Evolutionary conservation across 257 asterid genomes (phyloP).

Genomic region (Solanum corneliomulleri): DNA sequence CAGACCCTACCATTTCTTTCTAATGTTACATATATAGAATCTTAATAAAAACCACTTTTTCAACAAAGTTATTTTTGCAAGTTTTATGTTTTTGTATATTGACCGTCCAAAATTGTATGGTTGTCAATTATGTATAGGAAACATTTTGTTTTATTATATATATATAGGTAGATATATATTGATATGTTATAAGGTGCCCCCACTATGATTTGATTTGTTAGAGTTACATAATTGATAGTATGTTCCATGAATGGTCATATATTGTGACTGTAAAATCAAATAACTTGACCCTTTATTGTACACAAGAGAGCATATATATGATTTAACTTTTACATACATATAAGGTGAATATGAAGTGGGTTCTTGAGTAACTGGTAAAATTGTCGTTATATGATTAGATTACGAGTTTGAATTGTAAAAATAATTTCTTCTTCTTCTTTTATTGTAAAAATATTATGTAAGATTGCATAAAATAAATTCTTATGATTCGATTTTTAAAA

Average conservation of each 20-base stretch:
- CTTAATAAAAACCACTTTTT: background rate
- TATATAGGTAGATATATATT: constrained; percentile 11
- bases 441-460: background rate
- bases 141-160: background rate
- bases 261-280: constrained; percentile 4
- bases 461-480: background rate
- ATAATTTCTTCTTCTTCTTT: background rate
- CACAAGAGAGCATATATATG: background rate
- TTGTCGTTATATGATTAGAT: background rate
- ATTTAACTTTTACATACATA: background rate
- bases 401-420: background rate
- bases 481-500: too few species aligned
- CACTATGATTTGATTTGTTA: constrained; percentile 17
- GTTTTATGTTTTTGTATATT: background rate
- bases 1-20: background rate
- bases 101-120: constrained; percentile 10
- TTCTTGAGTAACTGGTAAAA: background rate
- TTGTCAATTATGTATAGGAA: constrained; percentile 1
- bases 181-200: constrained; percentile 5
- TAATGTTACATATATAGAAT: background rate
- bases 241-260: constrained; percentile 20
- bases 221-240: background rate
- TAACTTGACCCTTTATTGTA: background rate
- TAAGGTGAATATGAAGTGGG: background rate
- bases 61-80: background rate